Base-by-base conservation (phyloP, 2,329 filamentous ascomycete genomes). In the Botrytis hyacinthi region DNA sequence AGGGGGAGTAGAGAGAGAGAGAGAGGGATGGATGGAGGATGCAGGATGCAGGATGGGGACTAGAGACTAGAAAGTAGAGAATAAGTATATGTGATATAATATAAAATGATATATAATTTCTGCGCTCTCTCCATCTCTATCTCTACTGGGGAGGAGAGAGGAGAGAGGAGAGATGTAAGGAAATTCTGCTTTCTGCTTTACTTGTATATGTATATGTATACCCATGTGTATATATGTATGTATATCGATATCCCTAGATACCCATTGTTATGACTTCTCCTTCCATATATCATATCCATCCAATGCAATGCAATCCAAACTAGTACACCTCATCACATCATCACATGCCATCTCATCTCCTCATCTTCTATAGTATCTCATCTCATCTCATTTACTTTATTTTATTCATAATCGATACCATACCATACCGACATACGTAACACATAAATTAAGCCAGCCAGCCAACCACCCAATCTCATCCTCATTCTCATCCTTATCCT, bases 341-440 rank as follows among this genome's bases (percentile, higher is more conserved):
- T 26, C 26, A 51, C 26, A 16, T 26, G n/a, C 26, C 20, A 46
- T 22, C 18, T 46, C 44, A 51, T 35, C 29, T 14, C 12, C 20
- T 48, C 18, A 26, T 46, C 63, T 29, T 46, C 46, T 51, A 14
- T 46, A 22, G 20, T 4, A 51, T 54, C 12, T n/a, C 48, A 54
- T 54, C 26, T n/a, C 48, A 54, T 54, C 26, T 54, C 48, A 51
- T 54, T n/a, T 54, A n/a, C 48, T 54, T 54, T n/a, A 7, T 7
- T 69, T n/a, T 42, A 37, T n/a, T 69, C 37, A 69, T 69, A 40
- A 57, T 69, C 26, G 12, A 51, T 51, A 48, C 22, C 22, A 40
- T 40, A 40, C 37, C 37, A 40, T 40, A 40, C 37, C 37, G 35
- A 37, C 12, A 35, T 35, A n/a, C 29, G 14, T 14, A 68, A 51